A percentile compares a stretch with the other conserved stretches of the same genome.
These are phyloP conservation scores for Dipteronia sinensis DNA, from an alignment of 345 rosid species.

Conservation along the genomic window DNA sequence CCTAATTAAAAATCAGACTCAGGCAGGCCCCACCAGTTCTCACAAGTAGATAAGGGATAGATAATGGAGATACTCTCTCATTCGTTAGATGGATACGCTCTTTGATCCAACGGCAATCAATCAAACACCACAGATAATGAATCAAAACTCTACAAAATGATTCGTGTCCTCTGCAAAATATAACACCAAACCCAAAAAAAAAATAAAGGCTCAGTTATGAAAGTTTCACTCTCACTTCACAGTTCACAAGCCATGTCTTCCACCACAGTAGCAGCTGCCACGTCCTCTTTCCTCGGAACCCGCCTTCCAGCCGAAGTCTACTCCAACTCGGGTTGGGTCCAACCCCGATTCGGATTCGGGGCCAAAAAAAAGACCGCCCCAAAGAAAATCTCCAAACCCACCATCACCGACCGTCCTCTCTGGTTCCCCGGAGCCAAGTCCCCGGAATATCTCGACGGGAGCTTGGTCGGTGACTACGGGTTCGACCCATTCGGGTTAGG, in stretches of 20 bases:
- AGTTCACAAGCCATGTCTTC: constrained; percentile 46
- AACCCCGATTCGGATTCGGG: constrained; percentile 62
- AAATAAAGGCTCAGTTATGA: neutral
- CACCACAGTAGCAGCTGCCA: constrained; percentile 57
- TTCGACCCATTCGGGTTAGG: constrained; percentile 79
- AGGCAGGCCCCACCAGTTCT: constrained; percentile 42
- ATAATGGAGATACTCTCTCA: constrained; percentile 42
- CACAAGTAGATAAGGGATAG: constrained; percentile 57
- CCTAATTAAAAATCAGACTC: too few relatives aligned
- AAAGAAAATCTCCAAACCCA: constrained; percentile 38
- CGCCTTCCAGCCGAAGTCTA: constrained; percentile 41
- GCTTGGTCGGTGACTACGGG: constrained; percentile 72
- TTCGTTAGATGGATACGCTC: constrained; percentile 76
- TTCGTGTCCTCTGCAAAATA: neutral
- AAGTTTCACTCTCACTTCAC: neutral
- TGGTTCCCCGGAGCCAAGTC: constrained; percentile 79
- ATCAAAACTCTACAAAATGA: constrained; percentile 9
- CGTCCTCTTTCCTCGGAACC: constrained; percentile 64
- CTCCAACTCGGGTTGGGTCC: constrained; percentile 45
- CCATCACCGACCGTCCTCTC: constrained; percentile 44
- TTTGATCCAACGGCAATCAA: constrained; percentile 50
- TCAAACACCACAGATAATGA: constrained; percentile 1
- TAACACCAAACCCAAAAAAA: neutral
- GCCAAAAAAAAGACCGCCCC: constrained; percentile 36
- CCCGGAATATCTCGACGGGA: constrained; percentile 68